Percentiles rank a stretch among this genome's conserved stretches.
These are phyloP conservation scores for Rhinocladiella similis DNA, from an alignment of 2,329 filamentous ascomycete species.

Conservation along the genomic window DNA sequence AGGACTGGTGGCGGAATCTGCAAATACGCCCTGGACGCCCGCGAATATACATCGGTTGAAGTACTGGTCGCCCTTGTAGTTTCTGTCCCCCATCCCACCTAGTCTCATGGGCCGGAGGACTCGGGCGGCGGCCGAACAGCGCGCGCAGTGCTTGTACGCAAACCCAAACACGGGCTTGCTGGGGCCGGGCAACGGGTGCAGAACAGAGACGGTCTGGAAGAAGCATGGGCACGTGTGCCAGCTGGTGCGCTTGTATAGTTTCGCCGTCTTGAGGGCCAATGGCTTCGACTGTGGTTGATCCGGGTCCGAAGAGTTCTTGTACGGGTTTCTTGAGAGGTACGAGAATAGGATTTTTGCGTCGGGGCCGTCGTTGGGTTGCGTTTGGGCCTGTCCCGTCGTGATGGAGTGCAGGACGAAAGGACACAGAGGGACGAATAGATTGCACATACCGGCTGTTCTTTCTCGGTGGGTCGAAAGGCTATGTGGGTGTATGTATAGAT, in stretches of 20 bases:
- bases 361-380: background rate
- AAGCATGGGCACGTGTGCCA: conserved; percentile 22
- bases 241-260: conserved; percentile 16
- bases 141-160: conserved; percentile 5
- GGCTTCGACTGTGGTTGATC: conserved; percentile 4
- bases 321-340: conserved; percentile 15
- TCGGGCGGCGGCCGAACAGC: conserved; percentile 13
- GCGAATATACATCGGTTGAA: conserved; percentile 13
- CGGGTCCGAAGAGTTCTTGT: conserved; percentile 2
- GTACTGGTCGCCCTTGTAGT: conserved; percentile 6
- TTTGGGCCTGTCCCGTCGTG: background rate
- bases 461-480: background rate
- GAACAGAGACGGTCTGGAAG: conserved; percentile 11
- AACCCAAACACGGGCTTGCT: conserved; percentile 9
- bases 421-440: conserved; percentile 15
- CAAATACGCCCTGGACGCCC: conserved; percentile 9
- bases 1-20: background rate
- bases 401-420: conserved; percentile 19
- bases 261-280: conserved; percentile 6
- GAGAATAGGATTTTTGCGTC: conserved; percentile 20
- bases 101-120: conserved; percentile 10
- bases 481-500: background rate
- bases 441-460: conserved; percentile 16
- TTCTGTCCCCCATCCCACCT: conserved; percentile 7
- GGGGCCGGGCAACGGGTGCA: conserved; percentile 14